Conservation (phyloP, 345 rosid species). For the Pistacia atlantica region DNA sequence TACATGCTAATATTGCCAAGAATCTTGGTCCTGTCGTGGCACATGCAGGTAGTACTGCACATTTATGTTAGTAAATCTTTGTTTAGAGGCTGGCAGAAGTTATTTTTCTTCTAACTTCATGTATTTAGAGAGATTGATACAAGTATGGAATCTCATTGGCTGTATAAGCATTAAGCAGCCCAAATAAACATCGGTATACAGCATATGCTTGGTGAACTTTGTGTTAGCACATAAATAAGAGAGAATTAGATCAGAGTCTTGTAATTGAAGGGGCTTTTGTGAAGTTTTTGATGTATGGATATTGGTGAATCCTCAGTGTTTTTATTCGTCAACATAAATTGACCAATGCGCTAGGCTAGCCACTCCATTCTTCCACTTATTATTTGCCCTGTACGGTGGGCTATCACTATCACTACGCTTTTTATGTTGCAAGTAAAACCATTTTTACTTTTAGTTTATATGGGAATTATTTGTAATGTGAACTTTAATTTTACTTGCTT, state of each 20-base stretch:
- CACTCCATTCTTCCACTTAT: too few species aligned
- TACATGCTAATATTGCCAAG: slow-evolving; percentile 27
- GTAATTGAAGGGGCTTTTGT: background rate
- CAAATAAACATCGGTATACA: background rate
- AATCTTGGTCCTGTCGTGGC: background rate
- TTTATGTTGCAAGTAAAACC: too few species aligned
- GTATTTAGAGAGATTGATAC: slow-evolving; percentile 11
- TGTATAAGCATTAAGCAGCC: background rate
- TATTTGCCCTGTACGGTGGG: too few species aligned
- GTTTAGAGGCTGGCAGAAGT: slow-evolving; percentile 11
- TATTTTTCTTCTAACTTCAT: background rate
- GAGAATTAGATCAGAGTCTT: slow-evolving; percentile 1
- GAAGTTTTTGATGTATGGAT: background rate
- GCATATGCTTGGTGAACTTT: background rate
- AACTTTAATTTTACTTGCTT: too few species aligned
- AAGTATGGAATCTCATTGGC: slow-evolving; percentile 1
- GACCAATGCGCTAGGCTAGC: too few species aligned
- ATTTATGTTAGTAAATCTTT: slow-evolving; percentile 15
- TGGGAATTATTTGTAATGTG: too few species aligned
- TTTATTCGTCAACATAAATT: too few species aligned
- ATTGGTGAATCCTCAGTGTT: too few species aligned
- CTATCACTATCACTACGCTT: too few species aligned
- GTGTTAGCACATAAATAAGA: slow-evolving; percentile 1
- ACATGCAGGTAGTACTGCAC: slow-evolving; percentile 18
- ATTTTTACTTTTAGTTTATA: too few species aligned